These are phyloP conservation scores for Albugo candida DNA, from an alignment of 352 stramenopile species.

Conservation along the genomic window DNA sequence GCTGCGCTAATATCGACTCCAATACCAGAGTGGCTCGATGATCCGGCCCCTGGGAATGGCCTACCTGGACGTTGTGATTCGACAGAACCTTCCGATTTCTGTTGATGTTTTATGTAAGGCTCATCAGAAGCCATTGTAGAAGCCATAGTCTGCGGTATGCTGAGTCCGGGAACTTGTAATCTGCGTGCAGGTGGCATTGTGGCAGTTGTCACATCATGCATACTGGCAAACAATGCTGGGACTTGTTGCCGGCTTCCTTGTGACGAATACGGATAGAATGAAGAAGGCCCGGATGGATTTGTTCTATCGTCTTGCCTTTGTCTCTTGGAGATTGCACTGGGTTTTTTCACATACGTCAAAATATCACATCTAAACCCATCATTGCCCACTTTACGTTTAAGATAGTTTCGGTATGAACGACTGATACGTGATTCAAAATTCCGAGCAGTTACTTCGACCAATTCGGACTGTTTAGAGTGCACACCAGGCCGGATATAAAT, in stretches of 20 bases:
- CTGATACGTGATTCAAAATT: conserved; percentile 57
- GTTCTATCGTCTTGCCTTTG: neutral
- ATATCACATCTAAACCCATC: conserved; percentile 41
- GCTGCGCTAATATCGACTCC: neutral
- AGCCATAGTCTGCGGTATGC: neutral
- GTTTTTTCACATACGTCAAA: conserved; percentile 54
- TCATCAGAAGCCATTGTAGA: neutral
- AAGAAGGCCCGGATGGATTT: no score
- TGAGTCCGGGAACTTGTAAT: no score
- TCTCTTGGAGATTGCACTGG: conserved; percentile 6
- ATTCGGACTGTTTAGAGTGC: conserved; percentile 65
- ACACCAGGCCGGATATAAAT: conserved; percentile 62
- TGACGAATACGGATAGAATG: neutral
- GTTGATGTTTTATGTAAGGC: neutral
- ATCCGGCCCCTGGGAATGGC: no score
- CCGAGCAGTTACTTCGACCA: conserved; percentile 32
- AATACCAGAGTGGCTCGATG: no score
- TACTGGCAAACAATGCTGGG: neutral
- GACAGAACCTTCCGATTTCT: neutral
- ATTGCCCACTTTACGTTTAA: conserved; percentile 37
- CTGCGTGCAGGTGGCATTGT: neutral
- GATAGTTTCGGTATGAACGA: conserved; percentile 55
- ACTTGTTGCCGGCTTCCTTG: neutral
- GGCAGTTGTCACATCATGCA: neutral
- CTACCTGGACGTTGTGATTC: neutral